These are phyloP conservation scores for Hibiscus mutabilis DNA, from an alignment of 345 rosid genomes.

Conservation along the genomic window DNA sequence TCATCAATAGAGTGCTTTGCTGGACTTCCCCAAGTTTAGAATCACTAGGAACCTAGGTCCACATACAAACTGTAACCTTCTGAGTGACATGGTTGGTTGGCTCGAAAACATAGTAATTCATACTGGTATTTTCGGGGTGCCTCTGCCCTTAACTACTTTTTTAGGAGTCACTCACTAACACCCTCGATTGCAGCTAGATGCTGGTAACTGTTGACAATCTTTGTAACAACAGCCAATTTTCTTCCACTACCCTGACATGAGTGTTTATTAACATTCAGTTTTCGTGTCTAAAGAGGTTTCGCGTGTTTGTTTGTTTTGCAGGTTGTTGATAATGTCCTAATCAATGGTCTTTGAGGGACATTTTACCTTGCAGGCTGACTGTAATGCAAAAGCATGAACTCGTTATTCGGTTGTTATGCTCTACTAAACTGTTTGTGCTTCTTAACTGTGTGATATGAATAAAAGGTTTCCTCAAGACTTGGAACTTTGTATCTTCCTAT, in stretches of 20 bases:
- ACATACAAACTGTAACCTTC: neutral
- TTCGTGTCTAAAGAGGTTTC: neutral
- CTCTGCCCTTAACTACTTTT: neutral
- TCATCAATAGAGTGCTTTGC: neutral
- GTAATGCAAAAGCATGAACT: conserved; percentile 16
- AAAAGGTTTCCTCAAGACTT: conserved; percentile 7
- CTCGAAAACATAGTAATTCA: neutral
- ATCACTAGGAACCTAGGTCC: neutral
- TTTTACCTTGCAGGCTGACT: neutral
- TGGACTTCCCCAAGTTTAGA: neutral
- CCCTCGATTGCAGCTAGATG: neutral
- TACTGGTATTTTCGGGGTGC: too few species aligned
- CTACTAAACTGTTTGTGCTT: conserved; percentile 21
- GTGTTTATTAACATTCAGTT: neutral
- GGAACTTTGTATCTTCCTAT: neutral
- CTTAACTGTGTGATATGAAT: conserved; percentile 6
- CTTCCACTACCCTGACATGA: neutral
- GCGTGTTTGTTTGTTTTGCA: conserved; percentile 9
- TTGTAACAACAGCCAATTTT: neutral
- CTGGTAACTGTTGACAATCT: neutral
- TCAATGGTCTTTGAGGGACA: conserved; percentile 5
- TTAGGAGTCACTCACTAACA: neutral
- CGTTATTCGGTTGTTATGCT: conserved; percentile 19
- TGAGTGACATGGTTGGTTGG: neutral
- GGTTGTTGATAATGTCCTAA: conserved; percentile 16